phyloP scores from a whole-genome alignment of 768 basidiomycete species.

The Amanita muscaria region DNA sequence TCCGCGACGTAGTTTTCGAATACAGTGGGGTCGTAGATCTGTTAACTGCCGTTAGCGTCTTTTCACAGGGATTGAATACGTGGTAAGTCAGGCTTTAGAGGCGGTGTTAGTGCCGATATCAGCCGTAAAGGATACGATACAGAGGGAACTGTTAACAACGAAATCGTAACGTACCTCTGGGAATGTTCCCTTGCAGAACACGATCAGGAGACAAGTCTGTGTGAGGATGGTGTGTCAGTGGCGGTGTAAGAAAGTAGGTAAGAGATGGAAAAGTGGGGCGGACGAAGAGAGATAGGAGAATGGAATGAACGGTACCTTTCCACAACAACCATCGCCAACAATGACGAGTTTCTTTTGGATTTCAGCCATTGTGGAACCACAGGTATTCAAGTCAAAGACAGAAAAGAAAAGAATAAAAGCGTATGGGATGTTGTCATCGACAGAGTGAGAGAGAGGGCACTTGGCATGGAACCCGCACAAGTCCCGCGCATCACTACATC shows the following conservation, averaged over 20 bases:
- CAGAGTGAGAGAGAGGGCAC: too few species aligned
- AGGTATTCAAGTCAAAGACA: conserved; percentile 7
- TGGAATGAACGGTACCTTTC: conserved; percentile 53
- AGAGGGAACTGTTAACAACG: too few species aligned
- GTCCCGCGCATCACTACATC: too few species aligned
- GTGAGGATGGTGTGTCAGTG: conserved; percentile 7
- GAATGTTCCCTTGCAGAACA: conserved; percentile 95
- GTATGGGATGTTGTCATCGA: too few species aligned
- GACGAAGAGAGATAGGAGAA: conserved; percentile 7
- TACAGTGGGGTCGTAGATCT: conserved; percentile 99
- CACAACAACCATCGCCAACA: conserved; percentile 96
- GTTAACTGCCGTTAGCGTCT: too few species aligned
- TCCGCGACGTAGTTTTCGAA: conserved; percentile 99
- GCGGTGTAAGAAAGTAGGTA: not conserved
- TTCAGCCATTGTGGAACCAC: too few species aligned
- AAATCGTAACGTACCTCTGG: conserved; percentile 58
- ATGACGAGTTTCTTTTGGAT: conserved; percentile 98
- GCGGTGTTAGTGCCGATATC: too few species aligned
- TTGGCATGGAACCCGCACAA: too few species aligned
- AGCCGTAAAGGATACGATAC: too few species aligned
- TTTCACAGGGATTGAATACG: too few species aligned
- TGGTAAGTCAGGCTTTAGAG: not conserved
- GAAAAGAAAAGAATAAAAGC: not conserved
- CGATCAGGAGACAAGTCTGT: conserved; percentile 88
- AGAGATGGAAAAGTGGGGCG: conserved; percentile 14